Evolutionary conservation across 75 land plant genomes (phyloP), one percentile per base, ranked within the genome.

Genomic region (Sequoia sempervirens): DNA sequence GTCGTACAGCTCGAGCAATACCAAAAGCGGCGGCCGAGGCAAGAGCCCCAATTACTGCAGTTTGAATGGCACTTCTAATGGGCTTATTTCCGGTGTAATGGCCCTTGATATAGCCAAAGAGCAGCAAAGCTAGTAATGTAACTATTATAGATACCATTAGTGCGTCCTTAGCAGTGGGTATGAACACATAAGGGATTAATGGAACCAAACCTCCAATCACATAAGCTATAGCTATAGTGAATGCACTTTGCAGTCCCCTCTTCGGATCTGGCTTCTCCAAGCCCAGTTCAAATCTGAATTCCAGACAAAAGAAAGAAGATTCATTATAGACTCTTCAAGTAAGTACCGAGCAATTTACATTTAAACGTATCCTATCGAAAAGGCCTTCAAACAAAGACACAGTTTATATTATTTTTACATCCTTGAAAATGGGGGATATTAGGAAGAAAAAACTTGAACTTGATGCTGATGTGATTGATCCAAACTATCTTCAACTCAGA

Each of bases 251-350:
- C 34, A 96, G 34, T 50, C 98, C 99, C 45, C 99, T 92, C 79
- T 78, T 90, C 28, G 99, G 98, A 32, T 97, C 94, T 5, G 99
- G 99, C 89, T 93, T 97, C 88, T 97, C 99, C 85, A 97, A 86
- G 54, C 99, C 99, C 17, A 97, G 89, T 82, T 97, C 99, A 86
- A 97, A 97, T 85, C 99, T 97, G 91, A 82, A 81, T 72, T 40
- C 52, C 46, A n/a, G 26, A 2, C 80, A 26, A 20, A 76, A 76
- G 12, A 12, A 5, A 3, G 18, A 30, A n/a, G 72, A 68, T 4
- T 58, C 5, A 20, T 58, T 9, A 68, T 9, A 68, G 30, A n/a
- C 32, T 68, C 72, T 68, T 58, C 64, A 54, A 54, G 20, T 14
- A 54, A 15, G 20, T 18, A 58, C 4, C 5, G 1, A 20, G 4